A percentile compares a stretch with the other conserved stretches of the same genome.
Evolutionary conservation across 768 basidiomycete genomes (phyloP).

Genomic region (Tylopilus plumbeoviolaceoides): DNA sequence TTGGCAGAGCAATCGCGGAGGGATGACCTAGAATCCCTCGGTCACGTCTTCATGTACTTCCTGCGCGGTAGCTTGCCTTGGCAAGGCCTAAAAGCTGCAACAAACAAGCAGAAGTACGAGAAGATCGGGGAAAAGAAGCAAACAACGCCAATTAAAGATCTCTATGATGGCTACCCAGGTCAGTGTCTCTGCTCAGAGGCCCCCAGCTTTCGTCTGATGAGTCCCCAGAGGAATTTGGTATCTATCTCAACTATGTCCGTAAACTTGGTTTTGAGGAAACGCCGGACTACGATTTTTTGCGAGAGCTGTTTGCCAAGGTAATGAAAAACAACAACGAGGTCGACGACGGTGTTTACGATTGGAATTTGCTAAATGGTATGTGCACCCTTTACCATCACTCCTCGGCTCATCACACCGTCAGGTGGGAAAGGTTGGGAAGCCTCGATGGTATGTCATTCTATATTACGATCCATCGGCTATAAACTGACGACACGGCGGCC

Average conservation of each 20-base stretch:
- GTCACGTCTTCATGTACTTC: constrained; percentile 99
- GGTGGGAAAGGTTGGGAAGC: constrained; percentile 95
- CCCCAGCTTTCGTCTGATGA: constrained; percentile 6
- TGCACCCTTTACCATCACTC: background rate
- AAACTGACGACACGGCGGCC: constrained; percentile 7
- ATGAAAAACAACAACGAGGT: constrained; percentile 86
- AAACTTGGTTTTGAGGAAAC: constrained; percentile 99
- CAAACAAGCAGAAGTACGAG: constrained; percentile 99
- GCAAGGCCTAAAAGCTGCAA: constrained; percentile 99
- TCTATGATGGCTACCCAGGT: constrained; percentile 96
- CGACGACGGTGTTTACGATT: constrained; percentile 94
- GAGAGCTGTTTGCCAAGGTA: constrained; percentile 92
- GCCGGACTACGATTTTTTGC: constrained; percentile 97
- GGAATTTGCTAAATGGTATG: constrained; percentile 87
- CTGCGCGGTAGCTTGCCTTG: constrained; percentile 94
- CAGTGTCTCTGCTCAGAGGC: constrained; percentile 20
- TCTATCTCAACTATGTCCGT: constrained; percentile 98
- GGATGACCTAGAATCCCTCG: constrained; percentile 98
- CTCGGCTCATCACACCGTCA: constrained; percentile 27
- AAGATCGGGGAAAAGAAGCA: constrained; percentile 99
- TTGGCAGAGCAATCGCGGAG: constrained; percentile 79
- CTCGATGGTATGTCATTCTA: constrained; percentile 53
- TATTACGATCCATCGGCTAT: background rate
- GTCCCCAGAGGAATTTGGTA: constrained; percentile 87
- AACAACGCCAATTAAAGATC: constrained; percentile 94